phyloP scores from a whole-genome alignment of 305 asterid species.

The Fraxinus xanthoxyloides region DNA sequence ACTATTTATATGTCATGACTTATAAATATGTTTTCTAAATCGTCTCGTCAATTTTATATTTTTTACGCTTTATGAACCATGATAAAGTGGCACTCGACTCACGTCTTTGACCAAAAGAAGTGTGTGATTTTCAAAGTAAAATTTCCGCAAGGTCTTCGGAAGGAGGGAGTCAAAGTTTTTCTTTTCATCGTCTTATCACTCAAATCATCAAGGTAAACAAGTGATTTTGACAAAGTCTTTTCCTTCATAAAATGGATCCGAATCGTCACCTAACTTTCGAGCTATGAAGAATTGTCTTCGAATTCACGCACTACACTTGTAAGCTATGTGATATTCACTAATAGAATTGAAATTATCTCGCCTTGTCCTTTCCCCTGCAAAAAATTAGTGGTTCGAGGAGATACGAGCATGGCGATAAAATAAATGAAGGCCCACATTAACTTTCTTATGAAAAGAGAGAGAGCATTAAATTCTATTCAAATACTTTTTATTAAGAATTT shows the following conservation, averaged over 20 bases:
- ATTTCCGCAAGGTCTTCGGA: not conserved
- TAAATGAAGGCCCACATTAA: not conserved
- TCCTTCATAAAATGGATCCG: not conserved
- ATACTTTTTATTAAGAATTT: not conserved
- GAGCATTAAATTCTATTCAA: not conserved
- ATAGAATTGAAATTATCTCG: not conserved
- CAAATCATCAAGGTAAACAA: not conserved
- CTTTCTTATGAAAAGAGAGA: not conserved
- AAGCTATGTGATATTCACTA: not conserved
- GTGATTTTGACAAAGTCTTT: not conserved
- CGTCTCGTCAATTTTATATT: not conserved
- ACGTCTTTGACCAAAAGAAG: not conserved
- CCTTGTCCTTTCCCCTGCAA: not conserved
- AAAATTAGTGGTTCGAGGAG: not conserved
- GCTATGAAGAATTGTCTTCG: not conserved
- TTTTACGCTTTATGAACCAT: not conserved
- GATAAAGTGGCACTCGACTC: not conserved
- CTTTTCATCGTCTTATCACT: not conserved
- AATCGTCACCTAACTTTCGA: not conserved
- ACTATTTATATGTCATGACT: not conserved
- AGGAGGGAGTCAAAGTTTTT: not conserved
- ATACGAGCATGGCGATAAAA: not conserved
- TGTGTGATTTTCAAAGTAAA: not conserved
- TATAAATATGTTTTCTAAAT: not conserved
- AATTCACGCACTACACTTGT: not conserved